Evolutionary conservation across 805 yeast species (phyloP).

Genomic region (Barnettozyma salicaria): DNA sequence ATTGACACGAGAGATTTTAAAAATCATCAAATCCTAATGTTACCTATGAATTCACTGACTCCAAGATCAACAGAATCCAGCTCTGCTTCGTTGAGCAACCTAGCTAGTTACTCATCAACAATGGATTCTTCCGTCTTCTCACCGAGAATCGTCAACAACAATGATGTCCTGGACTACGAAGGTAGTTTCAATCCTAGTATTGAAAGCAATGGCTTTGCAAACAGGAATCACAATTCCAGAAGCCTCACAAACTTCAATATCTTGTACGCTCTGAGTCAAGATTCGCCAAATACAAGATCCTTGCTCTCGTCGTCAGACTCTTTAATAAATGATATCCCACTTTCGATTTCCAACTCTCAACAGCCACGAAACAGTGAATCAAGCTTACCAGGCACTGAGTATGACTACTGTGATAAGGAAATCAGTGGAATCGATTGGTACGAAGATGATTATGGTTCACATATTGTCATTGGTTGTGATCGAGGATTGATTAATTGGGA

Average conservation of each 20-base stretch:
- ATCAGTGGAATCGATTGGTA: conserved; percentile 60
- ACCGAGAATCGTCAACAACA: conserved; percentile 23
- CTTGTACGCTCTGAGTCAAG: conserved; percentile 22
- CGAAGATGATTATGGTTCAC: conserved; percentile 43
- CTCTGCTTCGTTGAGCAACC: conserved; percentile 7
- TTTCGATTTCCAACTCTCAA: background rate
- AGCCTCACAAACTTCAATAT: conserved; percentile 22
- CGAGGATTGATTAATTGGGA: conserved; percentile 68
- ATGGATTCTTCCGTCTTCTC: conserved; percentile 6
- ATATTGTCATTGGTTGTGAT: conserved; percentile 55
- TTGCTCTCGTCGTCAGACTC: background rate
- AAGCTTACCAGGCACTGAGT: conserved; percentile 10
- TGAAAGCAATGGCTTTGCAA: background rate
- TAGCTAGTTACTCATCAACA: background rate
- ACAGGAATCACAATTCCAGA: conserved; percentile 17
- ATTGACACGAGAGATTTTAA: conserved; percentile 69
- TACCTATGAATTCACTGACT: conserved; percentile 38
- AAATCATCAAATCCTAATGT: conserved; percentile 69
- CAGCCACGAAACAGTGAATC: background rate
- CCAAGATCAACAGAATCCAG: conserved; percentile 6
- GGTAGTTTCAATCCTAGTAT: conserved; percentile 7
- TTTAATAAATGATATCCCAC: conserved; percentile 13
- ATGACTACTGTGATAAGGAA: conserved; percentile 37
- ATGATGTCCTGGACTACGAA: conserved; percentile 22
- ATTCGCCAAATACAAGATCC: conserved; percentile 3